Percentiles rank a stretch among this genome's conserved stretches.
These are phyloP conservation scores for Neonectria hederae DNA, from an alignment of 2,329 filamentous ascomycete species.

Conservation along the genomic window DNA sequence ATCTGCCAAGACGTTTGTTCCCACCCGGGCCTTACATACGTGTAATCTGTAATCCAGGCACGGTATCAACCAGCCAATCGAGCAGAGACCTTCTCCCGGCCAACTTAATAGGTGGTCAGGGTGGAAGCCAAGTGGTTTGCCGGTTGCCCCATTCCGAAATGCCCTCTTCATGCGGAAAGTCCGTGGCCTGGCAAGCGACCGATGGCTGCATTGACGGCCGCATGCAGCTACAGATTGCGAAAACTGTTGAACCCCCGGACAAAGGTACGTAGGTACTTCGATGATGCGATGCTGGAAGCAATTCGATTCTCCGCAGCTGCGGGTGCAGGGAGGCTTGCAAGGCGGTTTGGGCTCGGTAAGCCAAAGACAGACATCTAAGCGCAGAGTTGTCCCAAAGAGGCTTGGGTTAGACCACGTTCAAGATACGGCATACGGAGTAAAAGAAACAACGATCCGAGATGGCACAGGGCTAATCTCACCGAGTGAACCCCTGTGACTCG, in stretches of 20 bases:
- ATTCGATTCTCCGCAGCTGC: neutral
- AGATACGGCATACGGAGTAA: neutral
- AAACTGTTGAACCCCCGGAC: neutral
- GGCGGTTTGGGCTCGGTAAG: too few relatives aligned
- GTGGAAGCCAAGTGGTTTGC: neutral
- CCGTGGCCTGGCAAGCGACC: neutral
- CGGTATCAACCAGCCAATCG: neutral
- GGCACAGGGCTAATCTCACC: neutral
- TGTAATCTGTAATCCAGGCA: neutral
- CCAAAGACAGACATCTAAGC: neutral
- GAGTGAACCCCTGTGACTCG: neutral
- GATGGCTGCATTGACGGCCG: neutral
- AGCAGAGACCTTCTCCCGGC: neutral
- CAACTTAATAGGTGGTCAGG: neutral
- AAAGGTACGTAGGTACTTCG: neutral
- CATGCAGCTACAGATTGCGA: neutral
- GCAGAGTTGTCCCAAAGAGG: neutral
- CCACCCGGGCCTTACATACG: neutral
- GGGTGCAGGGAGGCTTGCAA: neutral
- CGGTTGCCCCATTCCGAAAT: neutral
- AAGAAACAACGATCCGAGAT: neutral
- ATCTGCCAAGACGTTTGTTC: too few relatives aligned
- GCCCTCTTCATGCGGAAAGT: neutral
- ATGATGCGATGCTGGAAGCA: neutral
- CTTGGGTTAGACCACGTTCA: too few relatives aligned